These are phyloP conservation scores for Cladosporium sp. DNA, from an alignment of 2,329 filamentous ascomycete genomes.

Conservation along the genomic window DNA sequence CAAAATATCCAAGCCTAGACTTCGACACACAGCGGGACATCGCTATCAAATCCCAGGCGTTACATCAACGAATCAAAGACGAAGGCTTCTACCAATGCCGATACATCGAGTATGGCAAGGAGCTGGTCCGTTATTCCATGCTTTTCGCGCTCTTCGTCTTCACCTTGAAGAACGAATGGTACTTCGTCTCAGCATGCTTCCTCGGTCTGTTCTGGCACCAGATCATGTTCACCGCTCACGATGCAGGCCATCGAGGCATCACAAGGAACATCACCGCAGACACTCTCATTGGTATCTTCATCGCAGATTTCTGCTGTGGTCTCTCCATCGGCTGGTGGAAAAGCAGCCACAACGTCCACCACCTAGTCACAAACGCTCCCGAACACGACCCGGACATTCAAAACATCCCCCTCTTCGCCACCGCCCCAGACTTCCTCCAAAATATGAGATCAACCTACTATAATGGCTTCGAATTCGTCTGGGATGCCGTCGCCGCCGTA, in stretches of 20 bases:
- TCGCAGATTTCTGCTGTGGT: constrained; percentile 63
- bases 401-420: constrained; percentile 80
- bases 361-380: constrained; percentile 62
- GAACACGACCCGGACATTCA: constrained; percentile 41
- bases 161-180: constrained; percentile 51
- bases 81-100: constrained; percentile 57
- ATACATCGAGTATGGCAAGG: constrained; percentile 57
- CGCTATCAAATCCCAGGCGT: constrained; percentile 49
- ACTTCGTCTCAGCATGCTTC: constrained; percentile 54
- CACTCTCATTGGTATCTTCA: constrained; percentile 58
- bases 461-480: constrained; percentile 66
- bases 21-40: constrained; percentile 53
- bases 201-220: constrained; percentile 64
- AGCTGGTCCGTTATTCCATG: constrained; percentile 50
- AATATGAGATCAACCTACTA: constrained; percentile 78
- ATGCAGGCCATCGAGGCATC: constrained; percentile 61
- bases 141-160: constrained; percentile 50
- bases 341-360: constrained; percentile 64
- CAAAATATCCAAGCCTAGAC: constrained; percentile 51
- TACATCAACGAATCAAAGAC: constrained; percentile 54
- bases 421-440: constrained; percentile 74
- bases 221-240: constrained; percentile 65
- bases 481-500: constrained; percentile 68
- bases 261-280: constrained; percentile 56
- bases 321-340: constrained; percentile 66